phyloP scores from a whole-genome alignment of 2,329 filamentous ascomycete genomes.

The Fusarium sp. region DNA sequence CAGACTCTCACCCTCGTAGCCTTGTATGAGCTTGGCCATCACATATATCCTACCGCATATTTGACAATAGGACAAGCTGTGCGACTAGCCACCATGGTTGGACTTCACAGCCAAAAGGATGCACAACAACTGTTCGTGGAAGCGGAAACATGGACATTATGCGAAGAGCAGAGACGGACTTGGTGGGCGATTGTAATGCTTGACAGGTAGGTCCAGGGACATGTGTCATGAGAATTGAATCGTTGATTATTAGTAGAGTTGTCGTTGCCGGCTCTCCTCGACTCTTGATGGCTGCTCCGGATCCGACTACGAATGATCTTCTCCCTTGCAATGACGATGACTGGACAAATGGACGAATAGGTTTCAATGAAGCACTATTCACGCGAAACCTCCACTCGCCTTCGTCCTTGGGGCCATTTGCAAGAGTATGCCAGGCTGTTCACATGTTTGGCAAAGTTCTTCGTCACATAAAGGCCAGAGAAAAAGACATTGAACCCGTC shows the following conservation, averaged over 20 bases:
- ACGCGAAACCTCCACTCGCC: not conserved
- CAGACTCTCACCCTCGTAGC: not conserved
- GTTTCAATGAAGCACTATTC: not conserved
- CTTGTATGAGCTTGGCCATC: not conserved
- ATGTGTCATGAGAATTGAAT: fast-evolving
- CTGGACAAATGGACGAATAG: not conserved
- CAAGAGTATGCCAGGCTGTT: not conserved
- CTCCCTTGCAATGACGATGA: not conserved
- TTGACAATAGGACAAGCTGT: not conserved
- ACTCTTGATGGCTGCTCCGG: not conserved
- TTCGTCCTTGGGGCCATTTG: not conserved
- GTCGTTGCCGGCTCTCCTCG: not conserved
- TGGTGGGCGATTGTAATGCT: not conserved
- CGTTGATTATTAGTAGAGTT: not conserved
- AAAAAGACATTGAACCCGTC: not conserved
- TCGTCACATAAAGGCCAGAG: not conserved
- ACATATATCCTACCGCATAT: not conserved
- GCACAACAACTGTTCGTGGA: not conserved
- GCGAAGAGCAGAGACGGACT: not conserved
- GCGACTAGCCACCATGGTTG: not conserved
- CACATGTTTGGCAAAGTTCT: not conserved
- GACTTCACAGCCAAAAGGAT: not conserved
- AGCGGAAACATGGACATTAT: not conserved
- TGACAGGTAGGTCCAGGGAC: not conserved
- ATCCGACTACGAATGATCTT: not conserved